Evolutionary conservation across 495 filamentous ascomycete species (phyloP), one percentile per base, ranked within the genome.

Genomic region (Eremomyces bilateralis): DNA sequence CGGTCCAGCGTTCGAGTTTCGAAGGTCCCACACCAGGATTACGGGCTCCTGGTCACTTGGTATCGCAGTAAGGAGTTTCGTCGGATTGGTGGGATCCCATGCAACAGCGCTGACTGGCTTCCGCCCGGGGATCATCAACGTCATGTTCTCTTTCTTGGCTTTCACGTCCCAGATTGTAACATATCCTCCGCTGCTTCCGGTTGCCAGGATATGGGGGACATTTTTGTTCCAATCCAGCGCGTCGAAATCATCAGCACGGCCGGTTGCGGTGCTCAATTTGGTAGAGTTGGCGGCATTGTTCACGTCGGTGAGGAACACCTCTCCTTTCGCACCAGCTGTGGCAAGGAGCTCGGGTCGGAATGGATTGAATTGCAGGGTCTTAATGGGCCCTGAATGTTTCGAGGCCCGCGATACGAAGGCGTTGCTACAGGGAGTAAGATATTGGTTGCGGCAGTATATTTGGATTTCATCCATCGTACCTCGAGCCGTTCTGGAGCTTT

Each of bases 131-230:
- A 93, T 94, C 59, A 92, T 95, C 37, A 99, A 59, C 1, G 84
- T 93, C 52, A 99, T 59, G 35, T 80, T 92, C 44, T 92, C 83
- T 57, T 85, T 92, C 66, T 90, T 94, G 0, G 75, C 77, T 62
- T 91, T 93, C 29, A 95, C 69, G 61, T 99, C 88, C 88, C 88
- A 99, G 2, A 99, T 84, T 8, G 88, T 94, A 19, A 95, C 83
- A 47, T 93, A 92, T 8, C 88, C 88, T 15, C 82, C 88, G 43
- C 71, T 82, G 49, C 85, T 83, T 42, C 88, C 88, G 10, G 88
- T 93, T 19, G 82, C 90, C 40, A 95, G 56, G 47, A 99, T 99
- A 53, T 99, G 84, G 15, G 84, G 64, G 25, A 94, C 84, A 60
- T 92, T 95, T 47, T 83, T 83, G 59, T 99, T 99, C 88, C 88